Base-by-base conservation (phyloP, 192 early-diverging fungal species). In the Spizellomyces punctatus region DNA sequence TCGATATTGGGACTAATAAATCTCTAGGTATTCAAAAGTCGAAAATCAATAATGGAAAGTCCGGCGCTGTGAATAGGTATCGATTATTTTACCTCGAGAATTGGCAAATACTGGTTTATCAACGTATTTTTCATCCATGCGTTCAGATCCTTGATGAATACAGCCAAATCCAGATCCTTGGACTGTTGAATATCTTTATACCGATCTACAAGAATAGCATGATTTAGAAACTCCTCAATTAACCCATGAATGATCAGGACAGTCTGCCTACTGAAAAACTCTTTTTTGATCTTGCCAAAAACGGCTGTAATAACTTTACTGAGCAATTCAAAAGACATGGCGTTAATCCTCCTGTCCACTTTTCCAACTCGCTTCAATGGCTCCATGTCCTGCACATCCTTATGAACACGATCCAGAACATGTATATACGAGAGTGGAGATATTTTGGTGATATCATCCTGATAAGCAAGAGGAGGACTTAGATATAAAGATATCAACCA, bases 91-190 rank as follows among this genome's bases (percentile, higher is more conserved):
- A 36, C 27, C 27, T 77, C 78, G 17, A 79, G 64, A 21, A 71
- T 74, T 0, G 78, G 70, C 10, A 79, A 64, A 27, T 71, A 66
- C 27, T 79, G 63, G 8, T 67, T 74, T 46, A 79, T 79, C 6
- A 79, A 66, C n/a, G 78, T 76, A 54, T 79, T 72, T 55, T 76
- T 75, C 56, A 79, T 79, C 78, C 78, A 79, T 12, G 54, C 61
- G 27, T 75, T 79, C n/a, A 79, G 58, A 46, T 75, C 69, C 5
- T 63, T 22, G 10, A 79, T 69, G 45, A 73, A 67, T 19, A 36
- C 60, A 21, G 58, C 46, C 21, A 76, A 46, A 45, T 74, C 63
- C 2, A 44, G 14, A 10, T 54, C 22, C 22, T 60, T 44, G 4
- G 46, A 43, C 0, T 17, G 43, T 7, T 27, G 58, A 55, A 71